Base-by-base conservation (phyloP, 2,329 filamentous ascomycete genomes). In the Fusarium haematococcum region DNA sequence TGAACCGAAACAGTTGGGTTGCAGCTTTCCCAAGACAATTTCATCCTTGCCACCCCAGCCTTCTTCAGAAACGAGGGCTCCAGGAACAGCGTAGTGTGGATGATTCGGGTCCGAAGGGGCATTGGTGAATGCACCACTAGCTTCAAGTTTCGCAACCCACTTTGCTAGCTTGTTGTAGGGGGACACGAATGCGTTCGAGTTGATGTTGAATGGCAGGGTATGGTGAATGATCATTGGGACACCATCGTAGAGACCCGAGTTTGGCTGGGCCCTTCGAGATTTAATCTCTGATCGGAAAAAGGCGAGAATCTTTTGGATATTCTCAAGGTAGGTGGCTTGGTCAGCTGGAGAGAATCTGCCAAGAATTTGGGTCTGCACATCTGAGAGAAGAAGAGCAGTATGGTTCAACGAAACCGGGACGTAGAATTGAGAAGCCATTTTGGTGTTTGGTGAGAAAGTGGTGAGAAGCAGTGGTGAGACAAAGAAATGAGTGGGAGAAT, bases 141-240 rank as follows among this genome's bases (percentile, higher is more conserved):
- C n/a, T 57, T 57, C 32, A 32, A 57, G 52, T 32, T 35, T 57
- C 30, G 52, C 32, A 23, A 57, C 52, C 52, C 52, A 57, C 5
- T 23, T 23, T 9, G 52, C 52, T 4, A 57, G 14, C 33, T 57
- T 57, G 30, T 57, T 57, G 20, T 57, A 57, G 2, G 52, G 52
- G 2, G 52, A 57, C 3, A 57, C 52, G 13, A 57, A 57, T 9
- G 52, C 52, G 3, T 57, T 57, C 1, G 52, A 57, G 9, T 57
- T 57, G 20, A 37, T 57, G 4, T 57, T 57, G 32, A 57, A 57
- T 1, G 52, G 52, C 2, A 57, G 4, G 8, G 52, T 57, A 20
- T 57, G 52, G n/a, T 57, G 52, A 57, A 57, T 57, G n/a, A 57
- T 57, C 52, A 57, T 57, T 20, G 52, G 52, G n/a, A 57, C 52